Base-by-base conservation (phyloP, 139 green algal species). In the Coelastrella sp. region DNA sequence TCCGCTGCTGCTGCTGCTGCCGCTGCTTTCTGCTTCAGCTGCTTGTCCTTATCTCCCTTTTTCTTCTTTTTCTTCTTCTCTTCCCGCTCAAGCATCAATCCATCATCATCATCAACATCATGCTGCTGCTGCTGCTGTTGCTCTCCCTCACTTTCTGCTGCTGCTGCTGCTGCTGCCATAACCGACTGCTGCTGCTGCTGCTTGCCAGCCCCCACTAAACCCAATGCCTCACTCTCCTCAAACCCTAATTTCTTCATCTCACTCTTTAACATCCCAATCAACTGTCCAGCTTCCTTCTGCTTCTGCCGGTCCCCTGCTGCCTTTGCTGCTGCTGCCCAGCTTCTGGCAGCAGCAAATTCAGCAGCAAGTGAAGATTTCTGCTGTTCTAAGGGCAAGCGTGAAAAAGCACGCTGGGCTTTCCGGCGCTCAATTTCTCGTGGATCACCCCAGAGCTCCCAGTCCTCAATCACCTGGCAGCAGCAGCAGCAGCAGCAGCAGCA, bases 401-500 rank as follows among this genome's bases (percentile, higher is more conserved):
- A 63, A 56, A 88, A 88, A 9, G 88, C 80, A 17, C 88, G 88
- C 59, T 88, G 80, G 0, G 80, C 88, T 58, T 74, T 73, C 4
- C 88, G 78, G 12, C 88, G 88, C 82, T 94, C 89, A 83, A 97
- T 92, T 90, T 98, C 96, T 14, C 93, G 80, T 3, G 95, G 94
- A 82, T 98, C 97, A 4, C 92, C 96, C 95, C 95, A 98, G 81
- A 98, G 7, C 93, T 99, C 95, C 95, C 95, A 98, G 89, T 98
- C 95, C 61, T 98, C 96, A 17, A 94, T 89, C 0, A 66, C 74
- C 8, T 59, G 4, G 1, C 11, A 61, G 24, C 10, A 35, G 60
- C 59, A 49, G 74, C 86, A 68, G 24, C 24, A 61, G 63, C 24
- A 78, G 75, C 59, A 49, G 86, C 86, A 68, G 25, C 58, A 61